Evolutionary conservation across 257 asterid genomes (phyloP).

Genomic region (Gentiana straminea): DNA sequence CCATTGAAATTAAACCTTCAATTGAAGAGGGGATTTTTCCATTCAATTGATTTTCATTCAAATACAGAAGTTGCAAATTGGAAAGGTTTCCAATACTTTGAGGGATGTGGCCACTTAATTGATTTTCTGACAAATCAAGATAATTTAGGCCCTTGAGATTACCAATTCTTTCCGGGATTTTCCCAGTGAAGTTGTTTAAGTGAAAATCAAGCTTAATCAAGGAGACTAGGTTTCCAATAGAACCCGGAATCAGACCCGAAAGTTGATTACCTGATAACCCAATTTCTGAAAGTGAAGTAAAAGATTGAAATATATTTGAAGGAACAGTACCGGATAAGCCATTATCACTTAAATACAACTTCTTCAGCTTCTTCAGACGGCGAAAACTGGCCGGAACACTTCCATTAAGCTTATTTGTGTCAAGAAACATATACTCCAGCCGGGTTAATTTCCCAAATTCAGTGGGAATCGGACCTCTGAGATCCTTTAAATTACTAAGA

Average conservation of each 20-base stretch:
- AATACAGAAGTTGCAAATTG: slow-evolving; percentile 15
- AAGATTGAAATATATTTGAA: slow-evolving; percentile 12
- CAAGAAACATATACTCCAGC: slow-evolving; percentile 24
- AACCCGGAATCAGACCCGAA: slow-evolving; percentile 41
- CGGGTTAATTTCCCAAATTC: slow-evolving; percentile 37
- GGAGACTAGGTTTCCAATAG: slow-evolving; percentile 27
- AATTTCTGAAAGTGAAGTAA: slow-evolving; percentile 24
- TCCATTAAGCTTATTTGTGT: slow-evolving; percentile 35
- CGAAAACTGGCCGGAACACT: slow-evolving; percentile 29
- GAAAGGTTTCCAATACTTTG: slow-evolving; percentile 30
- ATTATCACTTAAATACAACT: slow-evolving; percentile 30
- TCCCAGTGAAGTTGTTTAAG: slow-evolving; percentile 32
- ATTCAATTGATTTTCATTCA: slow-evolving; percentile 29
- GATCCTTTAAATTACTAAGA: slow-evolving; percentile 35
- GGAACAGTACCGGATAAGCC: slow-evolving; percentile 40
- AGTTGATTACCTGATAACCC: slow-evolving; percentile 32
- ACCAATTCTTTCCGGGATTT: slow-evolving; percentile 38
- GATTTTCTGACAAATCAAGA: slow-evolving; percentile 38
- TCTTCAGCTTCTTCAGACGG: slow-evolving; percentile 15
- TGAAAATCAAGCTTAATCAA: slow-evolving; percentile 30
- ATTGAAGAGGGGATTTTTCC: slow-evolving; percentile 54
- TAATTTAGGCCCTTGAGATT: slow-evolving; percentile 21
- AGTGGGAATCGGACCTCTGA: slow-evolving; percentile 37
- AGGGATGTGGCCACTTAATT: slow-evolving; percentile 40
- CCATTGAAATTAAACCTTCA: slow-evolving; percentile 28